Percentiles rank a stretch among this genome's conserved stretches.
Conservation (phyloP, 108 stramenopile species). For the Cyclotella distinguenda region DNA sequence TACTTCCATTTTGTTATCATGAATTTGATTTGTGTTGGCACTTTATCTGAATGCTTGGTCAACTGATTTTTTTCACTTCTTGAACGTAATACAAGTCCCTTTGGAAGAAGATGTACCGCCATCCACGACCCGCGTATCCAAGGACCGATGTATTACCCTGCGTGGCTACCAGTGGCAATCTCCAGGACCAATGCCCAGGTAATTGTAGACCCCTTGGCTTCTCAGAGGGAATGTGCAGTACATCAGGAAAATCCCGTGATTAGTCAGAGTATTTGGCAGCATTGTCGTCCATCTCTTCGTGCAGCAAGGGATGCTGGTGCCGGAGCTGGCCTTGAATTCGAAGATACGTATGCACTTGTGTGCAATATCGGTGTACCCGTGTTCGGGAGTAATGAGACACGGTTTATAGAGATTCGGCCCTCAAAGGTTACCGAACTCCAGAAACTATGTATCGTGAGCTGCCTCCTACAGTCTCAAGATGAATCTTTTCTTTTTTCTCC, state of each 20-base stretch:
- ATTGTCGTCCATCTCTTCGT: conserved; percentile 36
- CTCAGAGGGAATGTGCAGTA: conserved; percentile 19
- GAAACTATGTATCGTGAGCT: conserved; percentile 27
- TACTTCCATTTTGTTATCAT: too few species aligned
- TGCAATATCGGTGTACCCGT: conserved; percentile 26
- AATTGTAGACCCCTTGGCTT: conserved; percentile 24
- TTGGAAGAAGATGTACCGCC: conserved; percentile 25
- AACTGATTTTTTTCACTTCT: too few species aligned
- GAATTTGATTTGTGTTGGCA: not conserved
- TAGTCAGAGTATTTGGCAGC: conserved; percentile 40
- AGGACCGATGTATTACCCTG: conserved; percentile 17
- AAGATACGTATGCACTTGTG: conserved; percentile 35
- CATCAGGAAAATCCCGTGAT: conserved; percentile 40
- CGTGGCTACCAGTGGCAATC: conserved; percentile 32
- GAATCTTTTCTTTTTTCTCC: conserved; percentile 30
- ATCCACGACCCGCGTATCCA: conserved; percentile 40
- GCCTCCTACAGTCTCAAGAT: not conserved
- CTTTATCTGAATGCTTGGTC: not conserved
- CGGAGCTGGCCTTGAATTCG: conserved; percentile 4
- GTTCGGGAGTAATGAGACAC: not conserved
- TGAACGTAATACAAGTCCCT: conserved; percentile 13
- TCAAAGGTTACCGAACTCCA: conserved; percentile 26
- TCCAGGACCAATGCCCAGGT: conserved; percentile 33
- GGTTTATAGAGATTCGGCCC: not conserved
- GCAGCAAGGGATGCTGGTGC: not conserved